Percentiles rank a stretch among this genome's conserved stretches.
Evolutionary conservation across 306 rosid species (phyloP).

Genomic region (Astragalus membranaceus): DNA sequence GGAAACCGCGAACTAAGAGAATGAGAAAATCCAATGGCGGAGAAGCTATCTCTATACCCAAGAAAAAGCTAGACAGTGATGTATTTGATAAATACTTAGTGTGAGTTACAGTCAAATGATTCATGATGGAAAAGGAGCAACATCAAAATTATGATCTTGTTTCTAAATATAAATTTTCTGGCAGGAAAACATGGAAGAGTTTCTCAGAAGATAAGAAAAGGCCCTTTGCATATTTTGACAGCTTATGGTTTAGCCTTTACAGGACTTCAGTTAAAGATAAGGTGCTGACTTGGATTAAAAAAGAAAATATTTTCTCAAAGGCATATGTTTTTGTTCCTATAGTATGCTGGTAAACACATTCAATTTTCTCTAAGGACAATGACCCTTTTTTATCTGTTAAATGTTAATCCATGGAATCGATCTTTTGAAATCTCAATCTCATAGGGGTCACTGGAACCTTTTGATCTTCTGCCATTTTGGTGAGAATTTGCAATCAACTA

Average conservation of each 20-base stretch:
- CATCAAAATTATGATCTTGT: neutral
- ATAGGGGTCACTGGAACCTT: conserved; percentile 78
- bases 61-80: conserved; percentile 39
- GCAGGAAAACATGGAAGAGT: conserved; percentile 62
- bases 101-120: conserved; percentile 40
- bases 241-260: conserved; percentile 65
- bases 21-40: conserved; percentile 16
- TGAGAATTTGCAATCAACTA: conserved; percentile 35
- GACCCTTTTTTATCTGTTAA: neutral
- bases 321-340: conserved; percentile 79
- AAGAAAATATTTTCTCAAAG: conserved; percentile 55
- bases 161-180: conserved; percentile 22
- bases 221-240: conserved; percentile 48
- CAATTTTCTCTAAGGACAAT: neutral
- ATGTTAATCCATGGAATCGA: neutral
- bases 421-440: conserved; percentile 19
- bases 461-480: conserved; percentile 75
- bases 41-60: conserved; percentile 16
- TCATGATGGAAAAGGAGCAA: neutral
- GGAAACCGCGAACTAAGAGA: conserved; percentile 25
- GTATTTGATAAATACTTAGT: conserved; percentile 40
- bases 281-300: conserved; percentile 68
- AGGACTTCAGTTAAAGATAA: conserved; percentile 34
- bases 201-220: conserved; percentile 51
- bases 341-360: conserved; percentile 60